Evolutionary conservation across 169 alveolate species (phyloP), one percentile per base, ranked within the genome.

Genomic region (Cryptosporidium muris): DNA sequence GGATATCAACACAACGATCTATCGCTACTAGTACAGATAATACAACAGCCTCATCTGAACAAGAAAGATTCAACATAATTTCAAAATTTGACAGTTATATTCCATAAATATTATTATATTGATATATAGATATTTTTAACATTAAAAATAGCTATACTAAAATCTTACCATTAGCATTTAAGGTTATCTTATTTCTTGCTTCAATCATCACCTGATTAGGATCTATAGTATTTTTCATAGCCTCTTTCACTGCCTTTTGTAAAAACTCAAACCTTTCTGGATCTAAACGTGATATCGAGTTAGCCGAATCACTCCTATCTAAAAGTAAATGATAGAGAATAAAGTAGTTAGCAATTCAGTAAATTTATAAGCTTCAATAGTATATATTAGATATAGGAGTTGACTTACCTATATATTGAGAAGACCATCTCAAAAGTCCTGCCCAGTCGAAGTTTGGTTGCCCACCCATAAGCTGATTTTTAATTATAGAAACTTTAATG

Each of bases 231-330:
- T 62, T 48, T 38, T 74, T 74, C 85, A 74, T 74, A 9, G 85
- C 85, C n/a, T 74, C 85, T 43, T 63, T 74, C n/a, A 74, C 49
- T 58, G 85, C 85, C 48, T 68, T 68, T 38, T 74, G 85, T 58
- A 74, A 63, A 48, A 74, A 74, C 6, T 74, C 85, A 42, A 74
- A 37, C n/a, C 62, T 74, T 14, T 74, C 85, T 6, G 85, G 85
- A 14, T 58, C 85, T 16, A 74, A 58, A 11, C 14, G 42, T 43
- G 25, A 16, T 3, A 74, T 45, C n/a, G 36, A 25, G 16, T 25
- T 8, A 58, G 47, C 45, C 12, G 68, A 53, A 47, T 38, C 12
- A n/a, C 68, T 45, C 7, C 45, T 68, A 7, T 74, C 85, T 74
- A 47, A 3, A 6, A 51, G 14, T 40, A 60, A 34, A 4, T 16